Percentiles rank a stretch among this genome's conserved stretches.
Evolutionary conservation across 495 filamentous ascomycete species (phyloP).

Genomic region (Recurvomyces mirabilis): DNA sequence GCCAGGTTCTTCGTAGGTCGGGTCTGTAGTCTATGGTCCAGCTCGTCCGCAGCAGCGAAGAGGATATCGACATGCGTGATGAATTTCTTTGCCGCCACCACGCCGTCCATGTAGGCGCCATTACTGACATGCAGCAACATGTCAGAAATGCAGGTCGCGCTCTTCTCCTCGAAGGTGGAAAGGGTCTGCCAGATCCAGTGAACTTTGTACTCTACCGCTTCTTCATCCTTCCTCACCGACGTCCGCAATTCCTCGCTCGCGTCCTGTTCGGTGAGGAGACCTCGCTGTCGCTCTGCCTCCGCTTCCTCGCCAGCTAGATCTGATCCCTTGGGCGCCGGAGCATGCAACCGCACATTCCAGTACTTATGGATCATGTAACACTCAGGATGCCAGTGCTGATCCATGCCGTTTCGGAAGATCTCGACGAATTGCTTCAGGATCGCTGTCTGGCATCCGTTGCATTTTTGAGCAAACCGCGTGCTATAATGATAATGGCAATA

Average conservation of each 20-base stretch:
- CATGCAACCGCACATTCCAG: constrained; percentile 89
- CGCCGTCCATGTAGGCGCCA: constrained; percentile 87
- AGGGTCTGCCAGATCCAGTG: constrained; percentile 97
- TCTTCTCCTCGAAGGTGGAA: constrained; percentile 93
- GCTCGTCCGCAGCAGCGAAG: constrained; percentile 75
- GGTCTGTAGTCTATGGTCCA: constrained; percentile 59
- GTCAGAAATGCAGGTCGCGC: constrained; percentile 95
- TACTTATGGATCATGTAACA: constrained; percentile 99
- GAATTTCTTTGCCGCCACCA: constrained; percentile 91
- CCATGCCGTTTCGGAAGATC: constrained; percentile 92
- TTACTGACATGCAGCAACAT: constrained; percentile 99
- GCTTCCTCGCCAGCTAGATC: constrained; percentile 49
- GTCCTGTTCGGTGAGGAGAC: constrained; percentile 41
- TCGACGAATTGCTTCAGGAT: constrained; percentile 99
- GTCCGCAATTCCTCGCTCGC: constrained; percentile 66
- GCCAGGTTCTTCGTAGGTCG: constrained; percentile 63
- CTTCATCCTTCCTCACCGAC: constrained; percentile 70
- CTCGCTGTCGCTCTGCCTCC: constrained; percentile 46
- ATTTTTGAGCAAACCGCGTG: constrained; percentile 90
- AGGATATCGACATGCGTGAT: constrained; percentile 92
- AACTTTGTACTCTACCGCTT: constrained; percentile 93
- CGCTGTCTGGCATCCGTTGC: constrained; percentile 93
- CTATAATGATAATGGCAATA: constrained; percentile 99
- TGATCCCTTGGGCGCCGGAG: constrained; percentile 36
- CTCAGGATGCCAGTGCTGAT: constrained; percentile 99